Evolutionary conservation across 345 rosid genomes (phyloP).

Genomic region (Iberis pinnata): DNA sequence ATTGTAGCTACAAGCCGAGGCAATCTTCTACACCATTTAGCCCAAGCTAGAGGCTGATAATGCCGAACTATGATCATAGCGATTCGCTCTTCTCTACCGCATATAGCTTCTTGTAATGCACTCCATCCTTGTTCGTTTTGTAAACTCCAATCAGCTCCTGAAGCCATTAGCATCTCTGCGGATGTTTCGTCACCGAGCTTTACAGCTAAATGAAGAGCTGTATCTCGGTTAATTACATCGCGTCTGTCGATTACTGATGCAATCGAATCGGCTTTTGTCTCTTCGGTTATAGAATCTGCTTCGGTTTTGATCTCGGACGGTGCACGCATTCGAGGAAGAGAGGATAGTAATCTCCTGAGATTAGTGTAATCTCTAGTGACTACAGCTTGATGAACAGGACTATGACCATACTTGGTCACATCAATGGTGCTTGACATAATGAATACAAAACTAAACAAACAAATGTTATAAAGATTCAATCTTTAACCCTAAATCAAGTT

Average conservation of each 20-base stretch:
- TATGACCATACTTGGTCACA: constrained; percentile 69
- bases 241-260: constrained; percentile 69
- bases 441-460: too few relatives aligned
- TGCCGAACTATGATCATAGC: constrained; percentile 86
- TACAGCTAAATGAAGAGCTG: constrained; percentile 98
- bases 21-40: too few relatives aligned
- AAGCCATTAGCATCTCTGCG: constrained; percentile 82
- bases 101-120: constrained; percentile 97
- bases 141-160: constrained; percentile 98
- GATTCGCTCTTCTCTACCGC: constrained; percentile 85
- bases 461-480: too few relatives aligned
- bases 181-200: constrained; percentile 65
- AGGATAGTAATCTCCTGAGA: constrained; percentile 48
- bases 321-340: constrained; percentile 79
- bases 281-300: constrained; percentile 68
- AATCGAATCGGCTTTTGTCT: constrained; percentile 68
- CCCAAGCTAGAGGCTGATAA: constrained; percentile 96
- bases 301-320: constrained; percentile 78
- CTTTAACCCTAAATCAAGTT: too few relatives aligned
- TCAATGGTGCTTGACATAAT: too few relatives aligned
- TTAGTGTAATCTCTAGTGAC: constrained; percentile 62
- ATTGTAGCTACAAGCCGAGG: too few relatives aligned
- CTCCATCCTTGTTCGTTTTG: constrained; percentile 99
- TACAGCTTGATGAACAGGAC: constrained; percentile 89
- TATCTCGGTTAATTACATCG: constrained; percentile 91